Conservation (phyloP, 129 eudicot genomes). For the Apium graveolens region DNA sequence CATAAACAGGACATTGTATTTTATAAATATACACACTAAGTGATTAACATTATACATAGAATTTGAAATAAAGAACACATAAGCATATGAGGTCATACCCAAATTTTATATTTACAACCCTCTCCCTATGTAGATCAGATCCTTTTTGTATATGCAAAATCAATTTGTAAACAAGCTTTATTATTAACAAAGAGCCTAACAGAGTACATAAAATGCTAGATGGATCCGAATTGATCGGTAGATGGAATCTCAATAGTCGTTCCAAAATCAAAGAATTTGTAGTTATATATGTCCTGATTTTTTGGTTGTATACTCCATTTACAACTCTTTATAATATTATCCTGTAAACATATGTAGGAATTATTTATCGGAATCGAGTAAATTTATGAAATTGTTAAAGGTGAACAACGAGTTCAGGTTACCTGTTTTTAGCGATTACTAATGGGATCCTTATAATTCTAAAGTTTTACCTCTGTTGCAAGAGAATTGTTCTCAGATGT, state of each 20-base stretch:
- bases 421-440: no score
- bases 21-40: no score
- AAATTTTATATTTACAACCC: background rate
- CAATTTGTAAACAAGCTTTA: background rate
- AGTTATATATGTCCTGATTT: background rate
- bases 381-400: background rate
- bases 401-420: no score
- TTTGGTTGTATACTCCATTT: background rate
- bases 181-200: background rate
- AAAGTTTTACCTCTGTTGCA: no score
- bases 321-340: background rate
- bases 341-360: background rate
- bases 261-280: background rate
- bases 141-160: background rate
- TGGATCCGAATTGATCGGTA: background rate
- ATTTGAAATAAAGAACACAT: no score
- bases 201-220: background rate
- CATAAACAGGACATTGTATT: no score
- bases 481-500: no score
- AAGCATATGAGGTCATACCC: background rate
- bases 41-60: no score
- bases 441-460: no score
- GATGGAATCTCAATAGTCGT: background rate
- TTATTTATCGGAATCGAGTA: background rate
- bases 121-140: background rate